Base-by-base conservation (phyloP, 148 eudicot genomes). In the Limonium bicolor region DNA sequence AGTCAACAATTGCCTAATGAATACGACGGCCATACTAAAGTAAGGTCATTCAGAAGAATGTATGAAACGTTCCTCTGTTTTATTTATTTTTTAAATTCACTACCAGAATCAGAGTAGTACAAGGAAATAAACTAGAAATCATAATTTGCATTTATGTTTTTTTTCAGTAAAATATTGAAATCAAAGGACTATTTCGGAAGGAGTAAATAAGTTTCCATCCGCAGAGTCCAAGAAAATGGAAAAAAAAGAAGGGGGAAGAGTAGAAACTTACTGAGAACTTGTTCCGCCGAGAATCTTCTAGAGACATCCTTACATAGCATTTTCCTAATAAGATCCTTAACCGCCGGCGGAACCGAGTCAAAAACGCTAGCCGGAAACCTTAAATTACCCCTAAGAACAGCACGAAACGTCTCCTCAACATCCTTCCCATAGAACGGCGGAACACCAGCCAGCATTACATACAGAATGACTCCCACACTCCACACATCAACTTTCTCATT, bases 381-480 rank as follows among this genome's bases (percentile, higher is more conserved):
- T 25, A 78, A 53, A 40, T 68, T 74, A 4, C 62, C 81, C 11
- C 78, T 43, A 24, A 68, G 20, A 18, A 78, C 86, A 9, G 67
- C 70, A 53, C 71, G 57, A 30, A 78, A 78, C 6, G 65, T 74
- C 63, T 68, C 72, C 40, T 29, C 57, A 25, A 71, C 48, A 0
- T 62, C 52, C 6, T 78, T 72, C 0, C 86, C 86, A 9, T 55
- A 65, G 22, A 78, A 78, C 13, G 86, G 86, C 24, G 72, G 72
- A 5, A 56, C 63, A 5, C 81, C 86, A 6, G 60, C 58, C 5
- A 78, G 63, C 77, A 78, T 68, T n/a, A 68, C 54, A 34, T 78
- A 78, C 51, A 78, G 33, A 55, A 78, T 63, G 30, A 78, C 86
- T 6, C 86, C 78, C 2, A 65, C 71, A 29, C 86, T 78, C 86